Conservation (phyloP, 2,329 filamentous ascomycete genomes). For the Chrysosporium queenslandicum region DNA sequence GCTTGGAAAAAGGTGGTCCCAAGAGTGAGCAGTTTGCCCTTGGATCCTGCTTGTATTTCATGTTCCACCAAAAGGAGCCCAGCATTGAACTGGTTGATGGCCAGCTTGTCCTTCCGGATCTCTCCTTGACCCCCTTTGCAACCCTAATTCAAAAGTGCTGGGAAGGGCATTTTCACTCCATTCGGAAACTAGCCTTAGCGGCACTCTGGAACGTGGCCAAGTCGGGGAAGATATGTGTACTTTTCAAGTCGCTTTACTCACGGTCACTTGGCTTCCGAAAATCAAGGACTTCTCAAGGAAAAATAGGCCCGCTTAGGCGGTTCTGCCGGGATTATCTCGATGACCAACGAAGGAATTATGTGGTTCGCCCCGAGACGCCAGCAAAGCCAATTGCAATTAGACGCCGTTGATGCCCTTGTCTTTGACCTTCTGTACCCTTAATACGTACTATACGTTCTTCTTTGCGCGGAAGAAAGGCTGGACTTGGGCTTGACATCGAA, state of each 20-base stretch:
- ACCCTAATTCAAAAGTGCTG: slow-evolving; percentile 1
- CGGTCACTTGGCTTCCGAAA: slow-evolving; percentile 3
- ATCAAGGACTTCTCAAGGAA: not conserved
- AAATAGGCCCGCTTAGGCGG: not conserved
- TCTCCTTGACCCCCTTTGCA: slow-evolving; percentile 1
- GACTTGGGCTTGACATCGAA: too few species aligned
- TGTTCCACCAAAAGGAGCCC: not conserved
- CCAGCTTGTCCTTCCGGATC: not conserved
- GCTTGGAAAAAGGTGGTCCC: not conserved
- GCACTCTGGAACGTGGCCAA: slow-evolving; percentile 1
- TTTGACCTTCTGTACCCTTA: not conserved
- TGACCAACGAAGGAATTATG: not conserved
- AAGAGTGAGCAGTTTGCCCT: slow-evolving; percentile 9
- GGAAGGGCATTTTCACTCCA: not conserved
- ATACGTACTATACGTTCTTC: too few species aligned
- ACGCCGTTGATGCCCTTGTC: not conserved
- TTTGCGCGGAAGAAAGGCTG: too few species aligned
- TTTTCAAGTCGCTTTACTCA: slow-evolving; percentile 1
- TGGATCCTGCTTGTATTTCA: slow-evolving; percentile 9
- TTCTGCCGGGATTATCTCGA: slow-evolving; percentile 4
- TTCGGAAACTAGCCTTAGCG: not conserved
- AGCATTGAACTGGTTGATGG: not conserved
- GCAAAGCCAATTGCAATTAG: not conserved
- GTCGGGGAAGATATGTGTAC: not conserved
- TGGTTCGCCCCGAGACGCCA: not conserved